Evolutionary conservation across 1,284 basidiomycete species (phyloP), one percentile per base, ranked within the genome.

Genomic region (Mycosarcoma maydis): DNA sequence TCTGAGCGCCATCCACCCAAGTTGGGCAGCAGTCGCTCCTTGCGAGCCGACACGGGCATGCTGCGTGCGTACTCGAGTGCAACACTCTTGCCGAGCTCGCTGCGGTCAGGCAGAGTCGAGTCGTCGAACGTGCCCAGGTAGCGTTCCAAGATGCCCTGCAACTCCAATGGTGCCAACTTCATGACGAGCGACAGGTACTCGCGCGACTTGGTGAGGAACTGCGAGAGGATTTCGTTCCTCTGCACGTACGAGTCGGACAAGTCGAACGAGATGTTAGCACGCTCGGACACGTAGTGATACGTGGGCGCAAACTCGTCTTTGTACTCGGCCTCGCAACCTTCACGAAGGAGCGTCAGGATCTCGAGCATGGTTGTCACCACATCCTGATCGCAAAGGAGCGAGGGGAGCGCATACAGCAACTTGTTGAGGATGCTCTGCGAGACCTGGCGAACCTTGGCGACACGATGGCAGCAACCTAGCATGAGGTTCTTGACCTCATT

Each of bases 261-360:
- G 62, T 92, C 88, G 32, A 98, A 84, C 14, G 86, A 88, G 70
- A 98, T 87, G 38, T 86, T 86, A 47, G 66, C 87, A 73, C 90
- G 86, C 43, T 90, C 88, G 1, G 95, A 98, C 57, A 85, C 84
- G 83, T 91, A 97, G 69, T 89, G 87, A 80, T 92, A 93, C 23
- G 87, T 84, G 1, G 95, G 93, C 58, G 94, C 92, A 81, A 92
- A 96, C 91, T 98, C 95, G 82, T 97, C 92, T 10, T 88, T 85
- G 78, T 89, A 93, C 84, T 97, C 92, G 61, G 92, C 90, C 83
- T 98, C 92, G 80, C 93, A 94, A 1, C 91, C 89, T 47, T 89
- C 87, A 52, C 94, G 88, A 68, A 98, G 85, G 13, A 98, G 85
- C 0, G 95, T 97, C 57, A 98, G 85, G 38, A 93, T 89, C 81